phyloP scores from a whole-genome alignment of 768 basidiomycete species.

The Leccinum pellstonianum region DNA sequence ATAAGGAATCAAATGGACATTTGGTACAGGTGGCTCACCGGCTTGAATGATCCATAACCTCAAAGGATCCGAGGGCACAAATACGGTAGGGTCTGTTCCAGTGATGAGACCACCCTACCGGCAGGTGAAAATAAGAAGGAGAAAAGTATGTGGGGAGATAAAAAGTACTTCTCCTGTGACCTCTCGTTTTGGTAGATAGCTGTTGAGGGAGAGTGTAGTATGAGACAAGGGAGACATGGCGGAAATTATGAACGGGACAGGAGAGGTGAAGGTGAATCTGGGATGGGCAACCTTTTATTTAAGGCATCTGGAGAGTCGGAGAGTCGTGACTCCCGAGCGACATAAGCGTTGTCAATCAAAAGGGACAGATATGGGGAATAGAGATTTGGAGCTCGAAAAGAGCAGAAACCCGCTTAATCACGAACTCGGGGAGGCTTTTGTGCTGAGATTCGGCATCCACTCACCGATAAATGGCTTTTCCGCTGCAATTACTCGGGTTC shows the following conservation, averaged over 20 bases:
- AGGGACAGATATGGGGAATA: not conserved
- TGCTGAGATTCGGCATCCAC: not conserved
- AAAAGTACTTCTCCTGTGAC: conserved; percentile 24
- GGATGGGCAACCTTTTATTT: not conserved
- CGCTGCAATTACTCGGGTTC: not conserved
- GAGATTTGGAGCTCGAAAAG: not conserved
- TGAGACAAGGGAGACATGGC: conserved; percentile 44
- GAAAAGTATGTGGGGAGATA: not conserved
- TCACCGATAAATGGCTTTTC: not conserved
- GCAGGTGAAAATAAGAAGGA: conserved; percentile 5
- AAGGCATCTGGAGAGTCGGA: not conserved
- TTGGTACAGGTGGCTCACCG: conserved; percentile 42
- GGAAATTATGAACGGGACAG: conserved; percentile 17
- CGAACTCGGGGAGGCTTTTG: not conserved
- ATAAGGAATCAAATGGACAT: not conserved
- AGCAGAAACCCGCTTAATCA: not conserved
- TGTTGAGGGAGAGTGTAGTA: conserved; percentile 35
- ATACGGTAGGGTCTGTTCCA: conserved; percentile 69
- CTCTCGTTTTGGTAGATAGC: conserved; percentile 7
- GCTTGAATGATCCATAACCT: conserved; percentile 78
- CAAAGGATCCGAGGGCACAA: conserved; percentile 67
- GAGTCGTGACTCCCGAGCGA: not conserved
- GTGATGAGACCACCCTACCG: conserved; percentile 69
- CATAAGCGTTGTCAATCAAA: not conserved
- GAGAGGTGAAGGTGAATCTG: not conserved